Evolutionary conservation across 2,329 filamentous ascomycete species (phyloP).

Genomic region (Westerdykella sp.): DNA sequence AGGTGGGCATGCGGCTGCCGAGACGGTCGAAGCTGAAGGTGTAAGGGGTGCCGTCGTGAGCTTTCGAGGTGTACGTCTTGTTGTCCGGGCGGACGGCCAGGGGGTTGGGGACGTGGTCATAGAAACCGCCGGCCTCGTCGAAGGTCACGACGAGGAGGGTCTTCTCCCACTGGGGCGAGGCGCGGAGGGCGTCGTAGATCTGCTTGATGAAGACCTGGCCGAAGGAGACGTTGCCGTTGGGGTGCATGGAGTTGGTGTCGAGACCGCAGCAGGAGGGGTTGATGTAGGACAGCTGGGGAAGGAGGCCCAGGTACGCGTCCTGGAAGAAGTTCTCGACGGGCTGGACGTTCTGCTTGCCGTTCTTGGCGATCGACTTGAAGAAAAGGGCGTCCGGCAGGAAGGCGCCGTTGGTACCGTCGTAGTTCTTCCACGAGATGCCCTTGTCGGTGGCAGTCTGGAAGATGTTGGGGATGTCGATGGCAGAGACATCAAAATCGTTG

Average conservation of each 20-base stretch:
- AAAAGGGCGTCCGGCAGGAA: conserved; percentile 32
- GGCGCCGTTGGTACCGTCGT: conserved; percentile 30
- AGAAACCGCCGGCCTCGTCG: conserved; percentile 40
- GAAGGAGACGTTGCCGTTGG: conserved; percentile 34
- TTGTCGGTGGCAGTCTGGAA: conserved; percentile 35
- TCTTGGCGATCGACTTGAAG: conserved; percentile 38
- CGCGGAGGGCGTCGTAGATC: conserved; percentile 39
- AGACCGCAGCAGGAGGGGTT: conserved; percentile 24
- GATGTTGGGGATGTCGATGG: conserved; percentile 30
- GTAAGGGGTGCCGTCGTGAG: conserved; percentile 27
- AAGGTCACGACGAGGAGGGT: conserved; percentile 39
- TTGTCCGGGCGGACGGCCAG: conserved; percentile 32
- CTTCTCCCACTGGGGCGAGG: conserved; percentile 37
- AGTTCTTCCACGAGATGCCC: conserved; percentile 39
- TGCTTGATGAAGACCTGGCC: conserved; percentile 39
- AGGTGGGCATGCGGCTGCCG: conserved; percentile 36
- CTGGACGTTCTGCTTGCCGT: conserved; percentile 30
- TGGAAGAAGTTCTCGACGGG: conserved; percentile 17
- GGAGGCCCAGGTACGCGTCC: conserved; percentile 16
- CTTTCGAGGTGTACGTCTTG: conserved; percentile 25
- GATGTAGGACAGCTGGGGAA: conserved; percentile 20
- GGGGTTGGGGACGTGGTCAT: conserved; percentile 37
- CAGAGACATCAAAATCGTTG: conserved; percentile 33
- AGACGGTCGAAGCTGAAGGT: conserved; percentile 38
- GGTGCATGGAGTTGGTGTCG: conserved; percentile 33